Evolutionary conservation across 257 asterid species (phyloP).

Genomic region (Leonotis leonurus): DNA sequence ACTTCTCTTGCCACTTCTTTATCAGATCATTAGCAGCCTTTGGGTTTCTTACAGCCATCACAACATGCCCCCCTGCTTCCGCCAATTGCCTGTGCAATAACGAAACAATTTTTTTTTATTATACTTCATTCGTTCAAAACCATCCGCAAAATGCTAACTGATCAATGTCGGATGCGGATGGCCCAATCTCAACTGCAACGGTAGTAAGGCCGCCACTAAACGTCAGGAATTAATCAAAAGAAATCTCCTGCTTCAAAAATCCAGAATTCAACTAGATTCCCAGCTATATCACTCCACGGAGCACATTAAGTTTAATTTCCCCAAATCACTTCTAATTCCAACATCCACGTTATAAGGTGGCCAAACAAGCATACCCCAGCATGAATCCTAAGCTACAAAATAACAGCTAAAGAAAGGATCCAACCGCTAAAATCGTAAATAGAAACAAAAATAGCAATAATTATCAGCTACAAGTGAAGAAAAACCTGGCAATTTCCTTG

Average conservation of each 20-base stretch:
- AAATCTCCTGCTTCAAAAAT: background rate
- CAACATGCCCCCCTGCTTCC: conserved; percentile 87
- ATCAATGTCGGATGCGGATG: background rate
- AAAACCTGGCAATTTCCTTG: conserved; percentile 72
- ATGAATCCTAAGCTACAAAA: background rate
- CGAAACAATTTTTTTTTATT: background rate
- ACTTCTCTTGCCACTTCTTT: conserved; percentile 69
- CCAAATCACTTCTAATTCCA: background rate
- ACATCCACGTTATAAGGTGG: background rate
- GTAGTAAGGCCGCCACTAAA: background rate
- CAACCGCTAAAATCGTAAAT: background rate
- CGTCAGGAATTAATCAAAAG: background rate
- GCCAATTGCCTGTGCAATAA: conserved; percentile 65
- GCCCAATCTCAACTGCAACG: background rate
- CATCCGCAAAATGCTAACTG: background rate
- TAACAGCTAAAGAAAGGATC: background rate
- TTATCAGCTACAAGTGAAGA: background rate
- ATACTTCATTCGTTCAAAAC: background rate
- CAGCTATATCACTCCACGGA: background rate
- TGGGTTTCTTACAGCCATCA: conserved; percentile 91
- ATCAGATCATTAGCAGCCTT: conserved; percentile 70
- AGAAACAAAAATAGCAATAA: background rate
- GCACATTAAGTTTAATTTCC: background rate
- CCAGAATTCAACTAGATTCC: background rate
- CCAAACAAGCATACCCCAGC: background rate